A percentile compares a stretch with the other conserved stretches of the same genome.
phyloP scores from a whole-genome alignment of 495 filamentous ascomycete genomes.

The Neohortaea acidophila region DNA sequence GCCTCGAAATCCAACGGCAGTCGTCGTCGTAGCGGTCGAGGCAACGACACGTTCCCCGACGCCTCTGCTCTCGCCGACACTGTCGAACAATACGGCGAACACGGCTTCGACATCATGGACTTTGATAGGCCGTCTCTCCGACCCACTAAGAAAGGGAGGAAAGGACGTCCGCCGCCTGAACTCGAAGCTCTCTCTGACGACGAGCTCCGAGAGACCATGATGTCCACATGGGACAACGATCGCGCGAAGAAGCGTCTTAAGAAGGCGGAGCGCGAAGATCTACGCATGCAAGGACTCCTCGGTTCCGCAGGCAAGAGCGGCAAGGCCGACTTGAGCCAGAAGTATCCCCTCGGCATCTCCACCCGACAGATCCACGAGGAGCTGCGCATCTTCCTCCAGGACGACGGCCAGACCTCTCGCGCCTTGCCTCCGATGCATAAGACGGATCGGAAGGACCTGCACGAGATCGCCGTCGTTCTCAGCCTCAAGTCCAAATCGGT shows the following conservation, averaged over 20 bases:
- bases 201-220: conserved; percentile 51
- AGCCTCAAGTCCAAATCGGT: conserved; percentile 69
- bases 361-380: conserved; percentile 57
- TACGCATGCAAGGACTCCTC: conserved; percentile 64
- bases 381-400: conserved; percentile 52
- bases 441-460: conserved; percentile 55
- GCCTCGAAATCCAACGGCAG: background rate
- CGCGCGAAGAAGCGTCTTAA: conserved; percentile 63
- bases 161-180: conserved; percentile 34
- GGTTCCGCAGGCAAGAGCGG: conserved; percentile 40
- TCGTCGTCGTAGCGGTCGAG: conserved; percentile 1
- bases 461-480: conserved; percentile 55
- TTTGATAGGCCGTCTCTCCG: conserved; percentile 48
- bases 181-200: conserved; percentile 44
- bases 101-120: conserved; percentile 71
- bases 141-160: conserved; percentile 41
- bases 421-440: conserved; percentile 75
- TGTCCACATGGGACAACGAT: conserved; percentile 56
- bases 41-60: conserved; percentile 33
- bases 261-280: conserved; percentile 63
- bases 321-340: conserved; percentile 51
- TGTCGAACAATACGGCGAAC: conserved; percentile 43
- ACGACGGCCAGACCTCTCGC: conserved; percentile 52
- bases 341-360: conserved; percentile 58
- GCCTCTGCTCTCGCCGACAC: conserved; percentile 52